A percentile compares a stretch with the other conserved stretches of the same genome.
phyloP scores from a whole-genome alignment of 805 yeast species.

The Scheffersomyces ergatensis region DNA sequence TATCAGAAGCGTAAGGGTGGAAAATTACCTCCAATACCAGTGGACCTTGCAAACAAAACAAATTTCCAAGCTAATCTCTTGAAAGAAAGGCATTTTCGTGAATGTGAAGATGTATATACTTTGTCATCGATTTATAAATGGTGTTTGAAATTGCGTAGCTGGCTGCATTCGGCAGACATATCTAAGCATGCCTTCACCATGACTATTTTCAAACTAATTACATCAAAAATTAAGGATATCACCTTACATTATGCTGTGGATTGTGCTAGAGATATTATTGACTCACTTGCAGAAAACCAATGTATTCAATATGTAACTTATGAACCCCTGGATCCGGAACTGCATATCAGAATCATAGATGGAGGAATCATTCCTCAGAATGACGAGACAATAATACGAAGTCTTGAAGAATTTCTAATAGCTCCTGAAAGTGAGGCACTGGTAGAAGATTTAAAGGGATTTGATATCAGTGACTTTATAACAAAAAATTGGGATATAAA shows the following conservation, averaged over 20 bases:
- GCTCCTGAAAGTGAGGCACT: neutral
- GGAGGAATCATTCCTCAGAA: constrained; percentile 6
- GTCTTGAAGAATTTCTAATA: neutral
- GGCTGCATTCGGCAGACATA: constrained; percentile 54
- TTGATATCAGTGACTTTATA: neutral
- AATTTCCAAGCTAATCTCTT: neutral
- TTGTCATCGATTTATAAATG: constrained; percentile 51
- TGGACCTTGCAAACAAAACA: constrained; percentile 16
- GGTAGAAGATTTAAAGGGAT: no score
- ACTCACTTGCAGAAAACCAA: neutral
- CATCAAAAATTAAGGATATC: constrained; percentile 15
- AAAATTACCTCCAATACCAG: constrained; percentile 43
- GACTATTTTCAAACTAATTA: constrained; percentile 49
- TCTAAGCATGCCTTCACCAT: constrained; percentile 51
- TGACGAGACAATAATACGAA: neutral
- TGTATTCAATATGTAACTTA: neutral
- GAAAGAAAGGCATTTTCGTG: constrained; percentile 46
- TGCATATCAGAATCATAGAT: constrained; percentile 3
- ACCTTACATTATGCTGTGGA: neutral
- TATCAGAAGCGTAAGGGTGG: constrained; percentile 19
- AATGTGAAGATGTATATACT: constrained; percentile 46
- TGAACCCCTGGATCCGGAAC: neutral
- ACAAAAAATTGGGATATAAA: neutral
- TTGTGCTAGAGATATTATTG: neutral
- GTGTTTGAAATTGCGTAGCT: constrained; percentile 49